Evolutionary conservation across 768 basidiomycete genomes (phyloP).

Genomic region (Russula ochroleuca): DNA sequence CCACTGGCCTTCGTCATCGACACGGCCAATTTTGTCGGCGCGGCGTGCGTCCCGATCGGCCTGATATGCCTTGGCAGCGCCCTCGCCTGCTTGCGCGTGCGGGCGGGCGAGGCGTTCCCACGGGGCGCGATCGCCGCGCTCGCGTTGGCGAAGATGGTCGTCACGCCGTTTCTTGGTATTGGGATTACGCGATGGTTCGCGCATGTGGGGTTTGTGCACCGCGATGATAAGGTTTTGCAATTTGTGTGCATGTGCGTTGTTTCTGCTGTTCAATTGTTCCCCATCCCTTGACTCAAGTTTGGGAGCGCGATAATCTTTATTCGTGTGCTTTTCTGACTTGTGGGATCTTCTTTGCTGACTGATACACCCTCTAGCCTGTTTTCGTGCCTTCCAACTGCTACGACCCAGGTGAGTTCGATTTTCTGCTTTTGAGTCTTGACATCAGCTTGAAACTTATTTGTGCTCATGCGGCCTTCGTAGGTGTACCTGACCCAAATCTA

Average conservation of each 20-base stretch:
- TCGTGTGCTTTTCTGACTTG: too few species aligned
- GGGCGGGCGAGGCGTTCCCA: constrained; percentile 43
- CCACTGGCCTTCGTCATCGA: constrained; percentile 60
- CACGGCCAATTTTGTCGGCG: constrained; percentile 54
- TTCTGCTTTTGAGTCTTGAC: background rate
- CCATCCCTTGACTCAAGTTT: too few species aligned
- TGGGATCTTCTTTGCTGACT: constrained; percentile 40
- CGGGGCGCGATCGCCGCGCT: constrained; percentile 51
- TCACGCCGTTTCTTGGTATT: constrained; percentile 60
- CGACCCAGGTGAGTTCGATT: constrained; percentile 17
- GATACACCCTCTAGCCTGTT: constrained; percentile 35
- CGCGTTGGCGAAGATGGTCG: constrained; percentile 50
- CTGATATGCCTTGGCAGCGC: constrained; percentile 60
- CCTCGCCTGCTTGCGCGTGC: constrained; percentile 54
- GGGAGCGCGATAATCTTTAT: too few species aligned
- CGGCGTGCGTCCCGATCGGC: constrained; percentile 59
- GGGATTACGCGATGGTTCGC: constrained; percentile 50
- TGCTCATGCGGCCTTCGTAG: constrained; percentile 31
- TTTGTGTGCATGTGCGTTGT: constrained; percentile 64
- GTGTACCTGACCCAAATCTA: constrained; percentile 63
- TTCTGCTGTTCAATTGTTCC: constrained; percentile 41
- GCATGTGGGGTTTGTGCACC: constrained; percentile 42
- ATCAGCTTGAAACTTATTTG: background rate
- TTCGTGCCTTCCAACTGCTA: constrained; percentile 23
- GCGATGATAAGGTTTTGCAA: constrained; percentile 53